A percentile compares a stretch with the other conserved stretches of the same genome.
Conservation (phyloP, 1,284 basidiomycete genomes). For the Lentinula novae-zelandiae region DNA sequence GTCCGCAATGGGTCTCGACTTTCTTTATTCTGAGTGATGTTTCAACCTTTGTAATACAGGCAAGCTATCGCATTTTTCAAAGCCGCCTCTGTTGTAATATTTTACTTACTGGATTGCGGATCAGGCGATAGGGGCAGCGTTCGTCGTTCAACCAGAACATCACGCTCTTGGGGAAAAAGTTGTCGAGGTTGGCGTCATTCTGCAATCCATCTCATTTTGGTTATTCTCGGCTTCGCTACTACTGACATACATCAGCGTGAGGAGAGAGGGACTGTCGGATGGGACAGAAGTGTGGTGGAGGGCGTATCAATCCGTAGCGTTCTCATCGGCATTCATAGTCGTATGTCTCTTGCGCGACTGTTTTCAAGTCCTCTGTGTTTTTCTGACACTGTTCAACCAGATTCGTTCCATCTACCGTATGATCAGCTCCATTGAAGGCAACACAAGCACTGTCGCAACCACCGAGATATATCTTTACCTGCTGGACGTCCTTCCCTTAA, state of each 20-base stretch:
- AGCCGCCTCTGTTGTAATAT: neutral
- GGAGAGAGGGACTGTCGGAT: slow-evolving; percentile 7
- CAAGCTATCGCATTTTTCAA: neutral
- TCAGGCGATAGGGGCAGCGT: slow-evolving; percentile 13
- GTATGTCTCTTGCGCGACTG: slow-evolving; percentile 14
- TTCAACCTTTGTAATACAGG: slow-evolving; percentile 39
- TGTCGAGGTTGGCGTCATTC: slow-evolving; percentile 20
- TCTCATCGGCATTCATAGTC: slow-evolving; percentile 23
- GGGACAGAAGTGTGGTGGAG: slow-evolving; percentile 20
- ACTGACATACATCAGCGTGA: slow-evolving; percentile 15
- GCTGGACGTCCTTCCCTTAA: slow-evolving; percentile 36
- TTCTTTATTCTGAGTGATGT: slow-evolving; percentile 29
- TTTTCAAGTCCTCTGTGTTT: neutral
- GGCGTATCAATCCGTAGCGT: slow-evolving; percentile 20
- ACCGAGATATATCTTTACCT: slow-evolving; percentile 29
- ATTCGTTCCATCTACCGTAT: slow-evolving; percentile 2
- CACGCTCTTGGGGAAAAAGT: slow-evolving; percentile 16
- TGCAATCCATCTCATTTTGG: slow-evolving; percentile 24
- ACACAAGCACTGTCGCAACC: neutral
- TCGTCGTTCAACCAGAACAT: slow-evolving; percentile 8
- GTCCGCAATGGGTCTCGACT: slow-evolving; percentile 20
- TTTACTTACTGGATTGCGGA: neutral
- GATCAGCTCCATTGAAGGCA: slow-evolving; percentile 1
- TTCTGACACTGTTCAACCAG: neutral
- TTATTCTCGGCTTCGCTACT: slow-evolving; percentile 20